These are phyloP conservation scores for Fusarium sp. DNA, from an alignment of 2,329 filamentous ascomycete species.

Conservation along the genomic window DNA sequence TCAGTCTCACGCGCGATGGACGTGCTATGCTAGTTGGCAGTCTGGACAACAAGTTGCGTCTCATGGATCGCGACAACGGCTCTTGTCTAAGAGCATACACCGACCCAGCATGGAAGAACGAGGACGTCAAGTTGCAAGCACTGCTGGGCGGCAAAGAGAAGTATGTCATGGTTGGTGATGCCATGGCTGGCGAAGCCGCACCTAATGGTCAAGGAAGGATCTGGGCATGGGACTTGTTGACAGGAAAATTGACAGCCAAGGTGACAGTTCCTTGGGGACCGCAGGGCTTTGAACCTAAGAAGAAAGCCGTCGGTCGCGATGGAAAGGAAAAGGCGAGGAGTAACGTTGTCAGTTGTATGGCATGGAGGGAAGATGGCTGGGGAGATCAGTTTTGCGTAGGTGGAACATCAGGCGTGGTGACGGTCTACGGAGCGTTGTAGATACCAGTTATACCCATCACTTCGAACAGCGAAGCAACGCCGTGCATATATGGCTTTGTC, in stretches of 20 bases:
- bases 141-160: conserved; percentile 81
- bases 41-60: conserved; percentile 79
- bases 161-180: conserved; percentile 84
- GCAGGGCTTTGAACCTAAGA: conserved; percentile 59
- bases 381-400: conserved; percentile 74
- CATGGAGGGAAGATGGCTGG: conserved; percentile 71
- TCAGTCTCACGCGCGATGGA: conserved; percentile 77
- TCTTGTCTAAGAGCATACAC: conserved; percentile 78
- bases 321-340: conserved; percentile 69
- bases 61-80: conserved; percentile 84
- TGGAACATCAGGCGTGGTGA: conserved; percentile 73
- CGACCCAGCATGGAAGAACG: conserved; percentile 69
- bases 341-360: conserved; percentile 71
- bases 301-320: conserved; percentile 67
- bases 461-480: background rate
- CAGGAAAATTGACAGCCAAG: conserved; percentile 73
- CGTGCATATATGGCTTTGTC: background rate
- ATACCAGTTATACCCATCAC: conserved; percentile 29
- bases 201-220: conserved; percentile 67
- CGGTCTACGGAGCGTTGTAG: conserved; percentile 64
- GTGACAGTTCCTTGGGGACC: conserved; percentile 70
- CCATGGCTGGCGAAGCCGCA: conserved; percentile 59
- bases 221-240: conserved; percentile 87
- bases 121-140: conserved; percentile 78
- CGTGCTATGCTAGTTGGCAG: conserved; percentile 79